Evolutionary conservation across 129 eudicot genomes (phyloP).

Genomic region (Mikania micrantha): DNA sequence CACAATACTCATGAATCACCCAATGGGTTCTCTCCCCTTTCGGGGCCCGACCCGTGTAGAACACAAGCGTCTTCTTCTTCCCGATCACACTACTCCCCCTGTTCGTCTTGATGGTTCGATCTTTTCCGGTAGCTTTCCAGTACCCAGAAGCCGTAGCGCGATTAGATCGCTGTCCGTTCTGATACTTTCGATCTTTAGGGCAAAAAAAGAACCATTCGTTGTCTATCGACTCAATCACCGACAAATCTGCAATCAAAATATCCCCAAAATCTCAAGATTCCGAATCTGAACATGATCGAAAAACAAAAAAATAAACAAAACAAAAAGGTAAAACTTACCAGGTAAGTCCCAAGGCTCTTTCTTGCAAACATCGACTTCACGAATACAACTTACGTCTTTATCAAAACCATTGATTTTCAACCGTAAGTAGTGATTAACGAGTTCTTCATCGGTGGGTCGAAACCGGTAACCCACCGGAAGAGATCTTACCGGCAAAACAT

Average conservation of each 20-base stretch:
- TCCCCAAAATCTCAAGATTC: not conserved
- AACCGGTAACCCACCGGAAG: slow-evolving; percentile 81
- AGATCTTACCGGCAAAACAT: not conserved
- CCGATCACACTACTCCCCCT: slow-evolving; percentile 61
- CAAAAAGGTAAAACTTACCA: not conserved
- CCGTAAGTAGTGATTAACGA: slow-evolving; percentile 64
- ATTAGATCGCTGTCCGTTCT: slow-evolving; percentile 68
- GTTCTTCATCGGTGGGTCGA: slow-evolving; percentile 85
- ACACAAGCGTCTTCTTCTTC: slow-evolving; percentile 77
- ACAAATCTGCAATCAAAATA: slow-evolving; percentile 5
- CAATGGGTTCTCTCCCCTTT: slow-evolving; percentile 76
- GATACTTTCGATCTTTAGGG: slow-evolving; percentile 57
- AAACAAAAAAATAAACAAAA: not conserved
- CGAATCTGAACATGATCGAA: not conserved
- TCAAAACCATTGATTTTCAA: slow-evolving; percentile 64
- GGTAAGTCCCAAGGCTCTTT: slow-evolving; percentile 5
- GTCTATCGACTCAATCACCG: not conserved
- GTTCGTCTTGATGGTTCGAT: slow-evolving; percentile 47
- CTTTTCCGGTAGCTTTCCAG: slow-evolving; percentile 95
- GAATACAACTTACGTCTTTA: slow-evolving; percentile 39
- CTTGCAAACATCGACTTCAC: slow-evolving; percentile 18
- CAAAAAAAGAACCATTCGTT: slow-evolving; percentile 11
- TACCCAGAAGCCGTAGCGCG: slow-evolving; percentile 74
- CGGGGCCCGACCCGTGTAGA: slow-evolving; percentile 79
- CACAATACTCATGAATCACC: slow-evolving; percentile 86